phyloP scores from a whole-genome alignment of 257 asterid genomes.

The Solanum bulbocastanum region DNA sequence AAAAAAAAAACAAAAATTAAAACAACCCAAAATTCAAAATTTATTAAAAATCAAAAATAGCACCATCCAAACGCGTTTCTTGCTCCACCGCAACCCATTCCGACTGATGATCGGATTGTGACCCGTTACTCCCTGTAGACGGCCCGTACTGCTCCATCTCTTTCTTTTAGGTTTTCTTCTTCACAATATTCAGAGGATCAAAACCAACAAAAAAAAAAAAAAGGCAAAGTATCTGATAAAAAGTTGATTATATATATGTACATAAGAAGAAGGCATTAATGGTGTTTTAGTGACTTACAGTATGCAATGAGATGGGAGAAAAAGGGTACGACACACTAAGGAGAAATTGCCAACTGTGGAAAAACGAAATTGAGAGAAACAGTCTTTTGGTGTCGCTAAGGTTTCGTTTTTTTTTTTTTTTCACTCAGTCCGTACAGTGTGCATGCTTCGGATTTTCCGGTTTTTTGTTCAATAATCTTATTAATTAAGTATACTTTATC shows the following conservation, averaged over 20 bases:
- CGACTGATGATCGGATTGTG: conserved; percentile 26
- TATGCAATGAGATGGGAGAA: not conserved
- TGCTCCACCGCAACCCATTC: conserved; percentile 32
- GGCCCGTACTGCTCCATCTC: conserved; percentile 55
- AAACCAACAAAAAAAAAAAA: not conserved
- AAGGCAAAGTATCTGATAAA: not conserved
- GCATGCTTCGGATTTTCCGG: not conserved
- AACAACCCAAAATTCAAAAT: not conserved
- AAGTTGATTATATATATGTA: not conserved
- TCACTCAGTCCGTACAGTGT: conserved; percentile 14
- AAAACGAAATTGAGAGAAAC: not conserved
- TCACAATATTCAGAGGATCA: conserved; percentile 1
- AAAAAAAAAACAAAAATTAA: not conserved
- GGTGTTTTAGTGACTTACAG: not conserved
- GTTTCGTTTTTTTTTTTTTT: conserved; percentile 6
- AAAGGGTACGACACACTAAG: not conserved
- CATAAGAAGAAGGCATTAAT: not conserved
- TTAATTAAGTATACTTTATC: not conserved
- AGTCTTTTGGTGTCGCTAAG: not conserved
- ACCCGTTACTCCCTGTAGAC: conserved; percentile 16
- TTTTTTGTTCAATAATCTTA: not conserved
- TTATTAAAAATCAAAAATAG: not conserved
- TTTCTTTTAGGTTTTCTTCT: not conserved
- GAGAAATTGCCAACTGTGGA: not conserved
- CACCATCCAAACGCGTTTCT: conserved; percentile 48